These are phyloP conservation scores for Blastobotrys parvus DNA, from an alignment of 805 yeast genomes.

Conservation along the genomic window DNA sequence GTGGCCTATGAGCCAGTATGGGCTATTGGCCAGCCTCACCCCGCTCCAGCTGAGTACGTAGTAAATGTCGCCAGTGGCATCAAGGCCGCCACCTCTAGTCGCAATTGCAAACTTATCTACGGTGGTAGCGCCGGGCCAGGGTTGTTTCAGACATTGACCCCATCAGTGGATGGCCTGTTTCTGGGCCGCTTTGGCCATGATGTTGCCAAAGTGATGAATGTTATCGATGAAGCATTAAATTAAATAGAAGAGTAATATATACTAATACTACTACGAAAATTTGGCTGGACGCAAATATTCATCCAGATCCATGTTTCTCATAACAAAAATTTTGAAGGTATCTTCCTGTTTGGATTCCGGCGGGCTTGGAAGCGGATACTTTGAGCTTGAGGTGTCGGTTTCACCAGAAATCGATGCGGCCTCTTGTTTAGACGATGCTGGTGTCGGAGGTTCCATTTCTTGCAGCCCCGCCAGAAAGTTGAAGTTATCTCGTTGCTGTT, in stretches of 20 bases:
- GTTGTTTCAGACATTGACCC: constrained; percentile 14
- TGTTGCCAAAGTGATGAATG: constrained; percentile 16
- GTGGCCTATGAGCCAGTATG: constrained; percentile 27
- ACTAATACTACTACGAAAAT: not conserved
- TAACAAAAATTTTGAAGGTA: constrained; percentile 13
- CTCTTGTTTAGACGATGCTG: not conserved
- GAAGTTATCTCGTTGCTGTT: not conserved
- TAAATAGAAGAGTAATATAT: not conserved
- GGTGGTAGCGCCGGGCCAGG: constrained; percentile 26
- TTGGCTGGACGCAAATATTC: constrained; percentile 13
- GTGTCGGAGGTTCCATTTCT: not conserved
- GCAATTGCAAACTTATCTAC: constrained; percentile 14
- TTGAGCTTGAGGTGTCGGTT: not conserved
- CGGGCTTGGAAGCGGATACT: not conserved
- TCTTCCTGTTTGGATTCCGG: constrained; percentile 8
- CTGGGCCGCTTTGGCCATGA: constrained; percentile 25
- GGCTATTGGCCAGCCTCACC: constrained; percentile 26
- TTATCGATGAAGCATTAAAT: constrained; percentile 8
- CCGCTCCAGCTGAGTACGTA: constrained; percentile 21
- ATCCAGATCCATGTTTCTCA: constrained; percentile 19
- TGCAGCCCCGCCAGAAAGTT: not conserved
- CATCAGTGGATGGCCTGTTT: constrained; percentile 22
- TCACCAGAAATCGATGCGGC: not conserved
- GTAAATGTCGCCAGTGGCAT: constrained; percentile 19
- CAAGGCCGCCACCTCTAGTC: constrained; percentile 8